Percentiles rank a stretch among this genome's conserved stretches.
These are phyloP conservation scores for Canavalia ensiformis DNA, from an alignment of 306 rosid species.

Conservation along the genomic window DNA sequence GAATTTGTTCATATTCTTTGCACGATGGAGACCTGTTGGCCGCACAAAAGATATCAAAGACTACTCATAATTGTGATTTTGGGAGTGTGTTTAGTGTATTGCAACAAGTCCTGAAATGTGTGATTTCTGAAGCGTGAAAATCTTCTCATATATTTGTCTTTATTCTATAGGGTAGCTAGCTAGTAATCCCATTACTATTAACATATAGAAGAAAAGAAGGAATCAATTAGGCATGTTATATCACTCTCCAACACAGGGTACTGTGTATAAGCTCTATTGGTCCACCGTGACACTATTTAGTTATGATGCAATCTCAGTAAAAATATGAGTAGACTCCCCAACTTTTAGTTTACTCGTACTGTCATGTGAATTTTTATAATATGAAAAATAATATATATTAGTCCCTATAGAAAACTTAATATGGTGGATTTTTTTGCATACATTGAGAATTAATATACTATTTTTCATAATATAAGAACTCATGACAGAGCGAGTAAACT, in stretches of 20 bases:
- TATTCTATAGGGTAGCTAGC: slow-evolving; percentile 6
- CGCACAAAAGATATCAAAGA: slow-evolving; percentile 19
- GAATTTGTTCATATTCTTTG: slow-evolving; percentile 1
- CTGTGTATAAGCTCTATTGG: slow-evolving; percentile 27
- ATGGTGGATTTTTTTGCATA: too few species aligned
- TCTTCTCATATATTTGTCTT: slow-evolving; percentile 40
- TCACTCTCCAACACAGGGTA: slow-evolving; percentile 35
- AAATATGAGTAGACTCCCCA: not conserved
- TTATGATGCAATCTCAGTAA: not conserved
- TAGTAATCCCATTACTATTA: slow-evolving; percentile 27
- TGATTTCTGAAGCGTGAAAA: slow-evolving; percentile 33
- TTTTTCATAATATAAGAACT: too few species aligned
- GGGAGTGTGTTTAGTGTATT: slow-evolving; percentile 28
- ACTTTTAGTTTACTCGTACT: too few species aligned
- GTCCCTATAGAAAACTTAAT: too few species aligned
- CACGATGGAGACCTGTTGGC: slow-evolving; percentile 18
- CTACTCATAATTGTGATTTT: slow-evolving; percentile 2
- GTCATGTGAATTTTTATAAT: too few species aligned
- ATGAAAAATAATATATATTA: too few species aligned
- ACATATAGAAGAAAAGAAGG: not conserved
- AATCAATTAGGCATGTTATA: slow-evolving; percentile 25
- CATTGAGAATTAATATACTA: too few species aligned
- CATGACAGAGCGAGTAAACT: too few species aligned
- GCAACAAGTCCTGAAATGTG: not conserved
- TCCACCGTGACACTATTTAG: slow-evolving; percentile 34